These are phyloP conservation scores for Adansonia digitata DNA, from an alignment of 345 rosid genomes.

Conservation along the genomic window DNA sequence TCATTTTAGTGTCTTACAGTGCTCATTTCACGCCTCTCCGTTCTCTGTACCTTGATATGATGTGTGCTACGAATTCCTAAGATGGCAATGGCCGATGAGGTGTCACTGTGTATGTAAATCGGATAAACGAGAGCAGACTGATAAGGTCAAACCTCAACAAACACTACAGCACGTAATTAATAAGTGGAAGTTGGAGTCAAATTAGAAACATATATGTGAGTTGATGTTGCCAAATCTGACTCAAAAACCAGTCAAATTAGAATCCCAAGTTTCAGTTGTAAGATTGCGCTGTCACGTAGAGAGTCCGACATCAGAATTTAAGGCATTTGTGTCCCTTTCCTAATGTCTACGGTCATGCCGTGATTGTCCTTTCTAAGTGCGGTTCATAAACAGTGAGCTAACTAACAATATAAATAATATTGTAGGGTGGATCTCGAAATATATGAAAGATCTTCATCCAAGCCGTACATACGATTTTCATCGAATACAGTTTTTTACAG, in stretches of 20 bases:
- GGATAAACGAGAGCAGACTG: too few relatives aligned
- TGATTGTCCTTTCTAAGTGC: not conserved
- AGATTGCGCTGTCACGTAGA: not conserved
- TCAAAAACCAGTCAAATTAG: not conserved
- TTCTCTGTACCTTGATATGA: not conserved
- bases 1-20: slow-evolving; percentile 3
- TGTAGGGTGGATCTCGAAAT: too few relatives aligned
- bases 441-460: too few relatives aligned
- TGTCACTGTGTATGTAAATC: too few relatives aligned
- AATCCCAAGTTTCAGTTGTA: not conserved
- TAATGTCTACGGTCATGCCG: not conserved
- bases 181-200: not conserved
- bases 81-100: too few relatives aligned
- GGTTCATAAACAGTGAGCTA: not conserved
- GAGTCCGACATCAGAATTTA: not conserved
- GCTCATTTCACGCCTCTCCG: not conserved
- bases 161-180: not conserved
- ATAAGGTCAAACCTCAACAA: not conserved
- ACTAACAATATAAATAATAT: too few relatives aligned
- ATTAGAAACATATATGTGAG: not conserved
- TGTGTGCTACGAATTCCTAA: too few relatives aligned
- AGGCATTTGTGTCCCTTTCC: not conserved
- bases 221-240: not conserved
- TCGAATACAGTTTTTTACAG: too few relatives aligned
- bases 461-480: too few relatives aligned